Evolutionary conservation across 2,329 filamentous ascomycete species (phyloP), one percentile per base, ranked within the genome.

Genomic region (Tolypocladium tundrense): DNA sequence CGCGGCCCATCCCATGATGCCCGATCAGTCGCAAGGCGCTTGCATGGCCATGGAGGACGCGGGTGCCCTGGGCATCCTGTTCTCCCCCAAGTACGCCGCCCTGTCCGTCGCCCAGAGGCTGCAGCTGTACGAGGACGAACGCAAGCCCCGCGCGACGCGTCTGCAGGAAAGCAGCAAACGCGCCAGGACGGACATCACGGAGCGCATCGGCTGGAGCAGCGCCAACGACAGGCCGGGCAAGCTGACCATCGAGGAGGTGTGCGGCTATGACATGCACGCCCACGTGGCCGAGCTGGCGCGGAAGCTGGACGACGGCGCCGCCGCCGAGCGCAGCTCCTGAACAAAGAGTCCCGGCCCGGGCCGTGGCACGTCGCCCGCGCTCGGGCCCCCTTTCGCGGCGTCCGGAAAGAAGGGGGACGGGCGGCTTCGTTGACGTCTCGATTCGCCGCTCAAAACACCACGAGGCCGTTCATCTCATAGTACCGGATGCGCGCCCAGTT

Each of bases 41-140:
- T 85, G 82, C 64, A 84, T 84, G 81, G 83, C 84, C 0, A 83
- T 86, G 50, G 83, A 87, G 65, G 83, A 87, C 60, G 81, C 82
- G 0, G 83, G 79, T 0, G 80, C 80, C 0, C 70, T 87, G 1
- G 83, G 83, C 0, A 79, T 85, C 14, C 60, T 86, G 7, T 86
- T 86, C 68, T 76, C 70, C 61, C 62, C 66, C 24, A 63, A 63
- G 43, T 68, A 73, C 56, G 72, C 73, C 56, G 59, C 62, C 16
- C 72, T 76, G 3, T 69, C 78, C 56, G 66, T 83, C 39, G 64
- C 61, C 0, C 68, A 79, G 53, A 69, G 73, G 1, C 71, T 83
- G 8, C 65, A 66, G n/a, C 65, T 78, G 16, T 83, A 82, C 62
- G 70, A 80, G 56, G 61, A 71, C n/a, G 70, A 80, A 11, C 73